Evolutionary conservation across 495 filamentous ascomycete species (phyloP).

Genomic region (Saxispiralis lemnorum): DNA sequence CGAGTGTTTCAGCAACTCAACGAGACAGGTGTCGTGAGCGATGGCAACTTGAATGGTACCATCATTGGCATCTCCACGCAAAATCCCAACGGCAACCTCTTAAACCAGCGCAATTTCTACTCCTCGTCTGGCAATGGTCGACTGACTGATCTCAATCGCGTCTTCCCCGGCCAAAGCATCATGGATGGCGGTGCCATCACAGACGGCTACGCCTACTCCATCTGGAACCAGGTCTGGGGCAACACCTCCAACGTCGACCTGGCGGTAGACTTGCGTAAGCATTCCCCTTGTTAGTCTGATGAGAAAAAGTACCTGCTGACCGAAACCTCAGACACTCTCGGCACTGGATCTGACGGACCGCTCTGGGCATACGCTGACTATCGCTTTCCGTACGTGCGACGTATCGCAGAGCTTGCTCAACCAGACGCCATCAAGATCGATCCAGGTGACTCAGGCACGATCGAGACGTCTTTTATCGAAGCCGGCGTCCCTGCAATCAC

Average conservation of each 20-base stretch:
- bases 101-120: slow-evolving; percentile 8
- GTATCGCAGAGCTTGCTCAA: slow-evolving; percentile 10
- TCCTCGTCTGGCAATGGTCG: not conserved
- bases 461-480: slow-evolving; percentile 11
- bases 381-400: slow-evolving; percentile 7
- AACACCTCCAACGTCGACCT: slow-evolving; percentile 8
- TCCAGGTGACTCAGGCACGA: slow-evolving; percentile 7
- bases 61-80: slow-evolving; percentile 6
- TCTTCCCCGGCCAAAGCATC: slow-evolving; percentile 1
- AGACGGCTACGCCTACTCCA: slow-evolving; percentile 2
- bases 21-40: not conserved
- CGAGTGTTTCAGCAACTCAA: slow-evolving; percentile 1
- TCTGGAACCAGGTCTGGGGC: slow-evolving; percentile 9
- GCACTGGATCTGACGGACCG: slow-evolving; percentile 2
- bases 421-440: slow-evolving; percentile 11
- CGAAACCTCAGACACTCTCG: slow-evolving; percentile 3
- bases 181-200: slow-evolving; percentile 1
- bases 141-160: slow-evolving; percentile 2
- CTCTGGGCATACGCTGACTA: slow-evolving; percentile 13
- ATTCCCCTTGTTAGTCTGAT: too few relatives aligned
- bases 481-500: slow-evolving; percentile 8
- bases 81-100: slow-evolving; percentile 3
- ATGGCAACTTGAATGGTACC: not conserved
- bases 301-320: too few relatives aligned
- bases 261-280: slow-evolving; percentile 3